Evolutionary conservation across 1,284 basidiomycete genomes (phyloP).

Genomic region (Boletus semigastroideus): DNA sequence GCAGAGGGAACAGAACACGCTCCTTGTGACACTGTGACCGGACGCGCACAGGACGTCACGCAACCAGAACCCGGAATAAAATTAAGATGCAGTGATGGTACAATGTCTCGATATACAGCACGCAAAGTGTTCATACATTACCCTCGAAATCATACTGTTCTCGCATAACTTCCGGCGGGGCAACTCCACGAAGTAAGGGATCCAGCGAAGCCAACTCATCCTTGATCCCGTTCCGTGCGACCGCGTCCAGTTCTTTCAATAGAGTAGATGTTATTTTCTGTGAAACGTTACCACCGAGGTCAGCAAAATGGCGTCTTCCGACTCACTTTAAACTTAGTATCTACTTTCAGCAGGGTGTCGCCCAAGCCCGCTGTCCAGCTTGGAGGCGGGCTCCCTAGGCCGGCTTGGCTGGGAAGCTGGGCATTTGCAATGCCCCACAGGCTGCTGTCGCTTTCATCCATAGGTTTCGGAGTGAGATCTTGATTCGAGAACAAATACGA

Average conservation of each 20-base stretch:
- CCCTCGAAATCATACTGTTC: slow-evolving; percentile 52
- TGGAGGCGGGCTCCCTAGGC: slow-evolving; percentile 50
- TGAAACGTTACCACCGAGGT: slow-evolving; percentile 2
- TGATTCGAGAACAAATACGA: slow-evolving; percentile 66
- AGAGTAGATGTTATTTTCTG: slow-evolving; percentile 78
- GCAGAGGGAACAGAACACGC: slow-evolving; percentile 8
- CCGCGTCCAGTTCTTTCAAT: slow-evolving; percentile 79
- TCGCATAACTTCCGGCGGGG: slow-evolving; percentile 38
- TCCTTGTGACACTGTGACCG: slow-evolving; percentile 28
- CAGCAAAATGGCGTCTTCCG: background rate
- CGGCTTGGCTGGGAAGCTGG: slow-evolving; percentile 23
- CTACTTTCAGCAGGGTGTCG: slow-evolving; percentile 77
- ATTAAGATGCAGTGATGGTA: slow-evolving; percentile 23
- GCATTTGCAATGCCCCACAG: slow-evolving; percentile 73
- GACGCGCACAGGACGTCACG: slow-evolving; percentile 28
- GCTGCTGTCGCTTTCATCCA: slow-evolving; percentile 49
- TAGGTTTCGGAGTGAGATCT: slow-evolving; percentile 34
- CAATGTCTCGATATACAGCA: slow-evolving; percentile 23
- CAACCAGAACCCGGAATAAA: slow-evolving; percentile 2
- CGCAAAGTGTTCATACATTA: slow-evolving; percentile 34
- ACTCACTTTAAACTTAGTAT: slow-evolving; percentile 77
- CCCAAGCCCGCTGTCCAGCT: slow-evolving; percentile 62
- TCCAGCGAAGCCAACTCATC: slow-evolving; percentile 80
- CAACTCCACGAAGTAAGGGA: slow-evolving; percentile 65
- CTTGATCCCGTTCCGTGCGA: slow-evolving; percentile 76